These are phyloP conservation scores for Ceratocystis albifundus DNA, from an alignment of 2,329 filamentous ascomycete species.

Conservation along the genomic window DNA sequence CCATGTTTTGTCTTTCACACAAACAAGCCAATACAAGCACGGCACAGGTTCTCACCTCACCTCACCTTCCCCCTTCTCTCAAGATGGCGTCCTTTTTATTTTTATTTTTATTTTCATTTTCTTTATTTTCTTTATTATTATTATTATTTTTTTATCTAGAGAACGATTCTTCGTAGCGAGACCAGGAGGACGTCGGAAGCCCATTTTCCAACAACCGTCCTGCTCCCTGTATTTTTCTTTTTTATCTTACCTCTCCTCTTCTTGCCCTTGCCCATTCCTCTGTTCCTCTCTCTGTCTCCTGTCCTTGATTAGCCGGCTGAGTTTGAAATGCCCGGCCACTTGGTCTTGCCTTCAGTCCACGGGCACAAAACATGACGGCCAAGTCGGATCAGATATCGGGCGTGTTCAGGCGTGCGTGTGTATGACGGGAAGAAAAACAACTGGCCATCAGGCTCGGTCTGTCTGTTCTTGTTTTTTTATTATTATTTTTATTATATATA, in stretches of 20 bases:
- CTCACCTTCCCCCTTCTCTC: no score
- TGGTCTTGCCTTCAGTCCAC: no score
- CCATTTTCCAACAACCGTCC: not conserved
- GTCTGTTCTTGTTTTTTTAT: not conserved
- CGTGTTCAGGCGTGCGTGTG: not conserved
- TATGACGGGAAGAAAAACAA: not conserved
- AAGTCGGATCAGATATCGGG: no score
- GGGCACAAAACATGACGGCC: no score
- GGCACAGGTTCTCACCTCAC: not conserved
- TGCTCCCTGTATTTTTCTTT: not conserved
- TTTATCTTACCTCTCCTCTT: not conserved
- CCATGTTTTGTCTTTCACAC: not conserved
- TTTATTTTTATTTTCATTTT: not conserved
- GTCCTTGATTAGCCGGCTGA: not conserved
- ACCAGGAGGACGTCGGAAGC: not conserved
- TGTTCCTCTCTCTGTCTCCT: not conserved
- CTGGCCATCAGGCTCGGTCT: not conserved
- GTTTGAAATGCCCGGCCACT: not conserved
- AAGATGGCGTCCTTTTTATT: not conserved
- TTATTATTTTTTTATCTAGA: no score
- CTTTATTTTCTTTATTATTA: not conserved
- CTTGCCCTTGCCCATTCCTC: no score
- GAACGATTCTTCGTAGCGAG: not conserved
- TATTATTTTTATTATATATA: no score
- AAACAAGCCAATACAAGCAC: not conserved